Percentiles rank a stretch among this genome's conserved stretches.
Conservation (phyloP, 106 monocot genomes). For the Allium fistulosum region DNA sequence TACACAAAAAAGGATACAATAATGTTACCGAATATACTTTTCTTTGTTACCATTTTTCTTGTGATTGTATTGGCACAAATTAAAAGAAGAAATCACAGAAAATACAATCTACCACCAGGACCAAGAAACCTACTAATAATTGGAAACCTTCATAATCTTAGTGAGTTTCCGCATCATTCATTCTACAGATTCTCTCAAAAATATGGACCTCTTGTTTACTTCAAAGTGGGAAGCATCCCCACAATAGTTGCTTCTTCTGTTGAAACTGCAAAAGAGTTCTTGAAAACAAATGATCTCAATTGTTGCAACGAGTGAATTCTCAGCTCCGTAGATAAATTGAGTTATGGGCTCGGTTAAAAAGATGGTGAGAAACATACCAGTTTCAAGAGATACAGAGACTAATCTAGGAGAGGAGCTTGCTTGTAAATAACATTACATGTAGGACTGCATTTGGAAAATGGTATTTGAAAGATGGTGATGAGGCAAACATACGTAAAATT, state of each 20-base stretch:
- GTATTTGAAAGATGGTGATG: neutral
- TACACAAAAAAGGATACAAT: no score
- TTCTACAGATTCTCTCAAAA: neutral
- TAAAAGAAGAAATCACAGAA: no score
- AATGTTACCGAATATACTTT: no score
- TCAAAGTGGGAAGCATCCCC: conserved; percentile 13
- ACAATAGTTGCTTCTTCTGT: conserved; percentile 10
- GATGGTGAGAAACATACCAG: neutral
- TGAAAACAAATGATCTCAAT: conserved; percentile 12
- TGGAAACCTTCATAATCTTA: conserved; percentile 17
- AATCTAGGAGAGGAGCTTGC: neutral
- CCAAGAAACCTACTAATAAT: neutral
- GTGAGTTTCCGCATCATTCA: conserved; percentile 2
- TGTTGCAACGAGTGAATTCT: neutral
- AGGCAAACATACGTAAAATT: neutral
- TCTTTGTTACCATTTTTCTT: no score
- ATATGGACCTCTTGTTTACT: conserved; percentile 11
- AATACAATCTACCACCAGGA: no score
- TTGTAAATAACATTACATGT: neutral
- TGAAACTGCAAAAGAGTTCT: conserved; percentile 2
- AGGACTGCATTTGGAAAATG: neutral
- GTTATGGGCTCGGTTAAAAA: neutral
- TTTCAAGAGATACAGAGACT: neutral
- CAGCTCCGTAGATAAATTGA: neutral
- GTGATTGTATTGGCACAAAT: no score